Evolutionary conservation across 331 rosid species (phyloP).

Genomic region (Prunus yedoensis): DNA sequence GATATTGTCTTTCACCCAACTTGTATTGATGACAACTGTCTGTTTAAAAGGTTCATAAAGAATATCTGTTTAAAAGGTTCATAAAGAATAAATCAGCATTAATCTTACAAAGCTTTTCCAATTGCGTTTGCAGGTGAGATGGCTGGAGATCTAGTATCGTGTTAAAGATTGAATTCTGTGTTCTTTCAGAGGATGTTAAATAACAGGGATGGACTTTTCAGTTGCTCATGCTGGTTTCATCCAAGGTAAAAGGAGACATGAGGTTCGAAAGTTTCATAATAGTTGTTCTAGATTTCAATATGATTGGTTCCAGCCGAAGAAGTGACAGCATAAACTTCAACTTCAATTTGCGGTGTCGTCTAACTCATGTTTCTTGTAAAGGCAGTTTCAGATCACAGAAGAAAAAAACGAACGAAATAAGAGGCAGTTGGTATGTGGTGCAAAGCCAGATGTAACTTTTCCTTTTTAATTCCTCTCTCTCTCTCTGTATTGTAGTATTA

Average conservation of each 20-base stretch:
- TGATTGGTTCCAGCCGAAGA: not conserved
- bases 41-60: not conserved
- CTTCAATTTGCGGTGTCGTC: not conserved
- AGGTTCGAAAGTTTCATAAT: not conserved
- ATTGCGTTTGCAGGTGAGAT: constrained; percentile 38
- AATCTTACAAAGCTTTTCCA: not conserved
- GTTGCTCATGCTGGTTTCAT: not conserved
- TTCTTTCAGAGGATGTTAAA: not conserved
- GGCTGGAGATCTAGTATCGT: constrained; percentile 34
- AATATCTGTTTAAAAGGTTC: too few species aligned
- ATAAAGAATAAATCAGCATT: too few species aligned
- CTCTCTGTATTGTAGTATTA: not conserved
- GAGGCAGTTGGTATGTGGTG: constrained; percentile 1
- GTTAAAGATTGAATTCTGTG: constrained; percentile 10
- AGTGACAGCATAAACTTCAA: not conserved
- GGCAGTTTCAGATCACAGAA: not conserved
- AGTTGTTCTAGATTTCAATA: not conserved
- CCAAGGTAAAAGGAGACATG: not conserved
- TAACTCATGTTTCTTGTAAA: not conserved
- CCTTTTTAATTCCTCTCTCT: not conserved
- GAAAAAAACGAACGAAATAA: not conserved
- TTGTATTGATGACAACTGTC: not conserved
- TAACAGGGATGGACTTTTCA: constrained; percentile 2
- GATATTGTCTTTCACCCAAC: not conserved
- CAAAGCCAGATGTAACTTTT: not conserved